phyloP scores from a whole-genome alignment of 1,139 yeast species.

The Geotrichum histeridarum region DNA sequence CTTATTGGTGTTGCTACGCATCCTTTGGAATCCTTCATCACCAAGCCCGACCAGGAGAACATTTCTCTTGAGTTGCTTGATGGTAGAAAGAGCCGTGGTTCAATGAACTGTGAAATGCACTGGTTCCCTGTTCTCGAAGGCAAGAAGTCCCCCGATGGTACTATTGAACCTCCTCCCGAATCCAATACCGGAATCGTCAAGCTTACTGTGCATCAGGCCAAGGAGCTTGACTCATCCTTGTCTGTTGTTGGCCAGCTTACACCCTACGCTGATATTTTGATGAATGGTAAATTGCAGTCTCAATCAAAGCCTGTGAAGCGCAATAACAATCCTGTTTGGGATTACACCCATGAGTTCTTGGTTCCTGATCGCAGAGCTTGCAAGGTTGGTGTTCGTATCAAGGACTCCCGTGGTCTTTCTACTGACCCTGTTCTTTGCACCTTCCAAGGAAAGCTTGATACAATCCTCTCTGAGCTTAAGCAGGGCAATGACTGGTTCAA shows the following conservation, averaged over 20 bases:
- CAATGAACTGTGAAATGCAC: constrained; percentile 60
- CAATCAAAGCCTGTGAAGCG: constrained; percentile 58
- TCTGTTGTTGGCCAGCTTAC: constrained; percentile 65
- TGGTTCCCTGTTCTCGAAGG: constrained; percentile 80
- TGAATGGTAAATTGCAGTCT: constrained; percentile 55
- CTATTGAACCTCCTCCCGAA: constrained; percentile 81
- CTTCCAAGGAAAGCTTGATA: constrained; percentile 48
- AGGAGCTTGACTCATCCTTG: constrained; percentile 57
- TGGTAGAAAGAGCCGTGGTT: constrained; percentile 77
- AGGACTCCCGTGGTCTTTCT: constrained; percentile 56
- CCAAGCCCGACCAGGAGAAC: constrained; percentile 49
- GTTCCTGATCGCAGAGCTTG: constrained; percentile 68
- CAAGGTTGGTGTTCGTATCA: constrained; percentile 59
- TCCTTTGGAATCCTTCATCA: constrained; percentile 61
- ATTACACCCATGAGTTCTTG: constrained; percentile 60
- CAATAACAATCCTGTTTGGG: constrained; percentile 65
- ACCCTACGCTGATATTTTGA: constrained; percentile 65
- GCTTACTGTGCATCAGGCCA: constrained; percentile 65
- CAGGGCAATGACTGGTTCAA: constrained; percentile 75
- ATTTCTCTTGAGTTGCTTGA: constrained; percentile 57
- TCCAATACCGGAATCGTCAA: constrained; percentile 86
- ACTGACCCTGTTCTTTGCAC: constrained; percentile 57
- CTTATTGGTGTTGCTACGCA: constrained; percentile 71
- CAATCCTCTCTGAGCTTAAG: constrained; percentile 69
- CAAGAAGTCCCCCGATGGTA: constrained; percentile 73